phyloP scores from a whole-genome alignment of 2,329 filamentous ascomycete species.

The Ophiocordyceps camponoti-leonardi region DNA sequence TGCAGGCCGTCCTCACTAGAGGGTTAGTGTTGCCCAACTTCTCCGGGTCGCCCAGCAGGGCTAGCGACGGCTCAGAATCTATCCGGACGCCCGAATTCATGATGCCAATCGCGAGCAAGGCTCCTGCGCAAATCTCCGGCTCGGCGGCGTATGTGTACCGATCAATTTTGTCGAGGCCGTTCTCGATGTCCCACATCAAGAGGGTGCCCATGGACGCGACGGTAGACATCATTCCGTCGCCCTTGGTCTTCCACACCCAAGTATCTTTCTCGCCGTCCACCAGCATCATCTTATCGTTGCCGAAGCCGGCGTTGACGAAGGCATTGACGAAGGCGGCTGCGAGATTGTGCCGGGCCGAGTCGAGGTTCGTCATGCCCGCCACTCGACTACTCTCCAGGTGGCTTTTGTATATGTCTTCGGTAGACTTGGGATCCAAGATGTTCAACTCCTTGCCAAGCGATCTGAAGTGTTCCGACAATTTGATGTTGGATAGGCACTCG shows the following conservation, averaged over 20 bases:
- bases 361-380: constrained; percentile 81
- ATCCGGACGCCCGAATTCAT: constrained; percentile 84
- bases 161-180: constrained; percentile 83
- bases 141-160: constrained; percentile 79
- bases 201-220: constrained; percentile 86
- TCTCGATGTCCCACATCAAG: constrained; percentile 85
- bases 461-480: constrained; percentile 84
- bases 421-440: constrained; percentile 88
- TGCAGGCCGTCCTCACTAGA: constrained; percentile 62
- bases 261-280: constrained; percentile 74
- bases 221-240: constrained; percentile 93
- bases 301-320: constrained; percentile 91
- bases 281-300: constrained; percentile 95
- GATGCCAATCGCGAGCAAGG: constrained; percentile 84
- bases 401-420: constrained; percentile 98
- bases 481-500: constrained; percentile 76
- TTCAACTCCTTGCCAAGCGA: constrained; percentile 89
- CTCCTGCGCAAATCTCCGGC: constrained; percentile 70
- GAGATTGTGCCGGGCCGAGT: constrained; percentile 89
- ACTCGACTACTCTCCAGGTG: constrained; percentile 92
- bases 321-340: constrained; percentile 93
- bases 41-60: constrained; percentile 63
- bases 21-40: constrained; percentile 66
- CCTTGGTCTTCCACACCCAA: constrained; percentile 99
- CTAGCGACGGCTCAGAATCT: constrained; percentile 80